phyloP scores from a whole-genome alignment of 441 rosid genomes.

The Euphorbia schlechtendalii region DNA sequence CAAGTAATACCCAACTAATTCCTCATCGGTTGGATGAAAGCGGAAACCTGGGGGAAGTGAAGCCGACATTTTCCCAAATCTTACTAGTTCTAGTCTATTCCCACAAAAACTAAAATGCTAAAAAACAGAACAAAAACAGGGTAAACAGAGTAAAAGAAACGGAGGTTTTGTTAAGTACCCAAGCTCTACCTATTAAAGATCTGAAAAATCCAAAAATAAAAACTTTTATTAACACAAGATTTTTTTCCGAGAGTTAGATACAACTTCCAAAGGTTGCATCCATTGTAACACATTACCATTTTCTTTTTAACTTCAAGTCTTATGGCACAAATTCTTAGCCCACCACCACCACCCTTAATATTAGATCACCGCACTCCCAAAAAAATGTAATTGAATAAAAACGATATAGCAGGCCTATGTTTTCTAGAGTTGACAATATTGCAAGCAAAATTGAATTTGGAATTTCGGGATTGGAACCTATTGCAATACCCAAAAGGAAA shows the following conservation, averaged over 20 bases:
- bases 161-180: constrained; percentile 38
- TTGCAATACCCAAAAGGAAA: constrained; percentile 21
- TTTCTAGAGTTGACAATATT: constrained; percentile 9
- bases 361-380: constrained; percentile 1
- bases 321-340: constrained; percentile 18
- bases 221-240: constrained; percentile 51
- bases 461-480: constrained; percentile 28
- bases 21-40: too few relatives aligned
- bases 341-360: constrained; percentile 19
- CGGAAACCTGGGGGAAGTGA: constrained; percentile 80
- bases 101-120: too few relatives aligned
- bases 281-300: constrained; percentile 43
- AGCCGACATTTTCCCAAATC: constrained; percentile 40
- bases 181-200: constrained; percentile 54
- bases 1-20: constrained; percentile 59
- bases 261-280: constrained; percentile 50
- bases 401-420: constrained; percentile 25
- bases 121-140: constrained; percentile 11
- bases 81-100: background rate
- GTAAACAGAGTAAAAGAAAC: constrained; percentile 13
- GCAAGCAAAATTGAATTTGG: background rate
- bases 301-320: constrained; percentile 33
- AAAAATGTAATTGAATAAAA: background rate
- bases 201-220: constrained; percentile 91
- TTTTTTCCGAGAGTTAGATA: constrained; percentile 49